A percentile compares a stretch with the other conserved stretches of the same genome.
Evolutionary conservation across 495 filamentous ascomycete species (phyloP).

Genomic region (Penicillium ochrochloron): DNA sequence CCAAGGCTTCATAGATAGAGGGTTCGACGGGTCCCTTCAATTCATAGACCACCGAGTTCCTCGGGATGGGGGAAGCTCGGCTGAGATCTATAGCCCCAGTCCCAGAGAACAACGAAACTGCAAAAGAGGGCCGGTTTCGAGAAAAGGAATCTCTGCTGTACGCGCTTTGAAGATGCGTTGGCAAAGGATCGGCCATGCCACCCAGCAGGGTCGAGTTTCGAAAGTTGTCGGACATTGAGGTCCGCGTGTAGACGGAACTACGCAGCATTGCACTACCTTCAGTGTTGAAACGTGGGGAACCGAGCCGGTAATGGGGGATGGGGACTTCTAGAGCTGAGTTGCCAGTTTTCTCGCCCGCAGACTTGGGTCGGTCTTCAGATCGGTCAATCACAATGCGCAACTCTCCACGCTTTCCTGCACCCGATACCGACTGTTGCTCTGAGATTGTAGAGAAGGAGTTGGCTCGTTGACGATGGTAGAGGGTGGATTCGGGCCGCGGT

Average conservation of each 20-base stretch:
- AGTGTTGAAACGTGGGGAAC: slow-evolving; percentile 78
- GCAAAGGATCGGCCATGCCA: slow-evolving; percentile 32
- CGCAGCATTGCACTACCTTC: slow-evolving; percentile 80
- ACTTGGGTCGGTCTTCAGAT: slow-evolving; percentile 68
- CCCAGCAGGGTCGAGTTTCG: slow-evolving; percentile 51
- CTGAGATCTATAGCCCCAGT: slow-evolving; percentile 47
- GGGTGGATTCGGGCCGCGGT: slow-evolving; percentile 31
- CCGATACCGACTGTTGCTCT: slow-evolving; percentile 48
- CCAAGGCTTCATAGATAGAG: slow-evolving; percentile 78
- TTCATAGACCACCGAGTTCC: slow-evolving; percentile 49
- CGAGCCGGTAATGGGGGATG: slow-evolving; percentile 86
- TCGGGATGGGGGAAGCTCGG: slow-evolving; percentile 34
- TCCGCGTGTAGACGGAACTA: slow-evolving; percentile 66
- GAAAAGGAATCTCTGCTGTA: slow-evolving; percentile 34
- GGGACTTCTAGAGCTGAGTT: slow-evolving; percentile 71
- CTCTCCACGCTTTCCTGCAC: slow-evolving; percentile 54
- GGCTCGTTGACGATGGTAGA: slow-evolving; percentile 53
- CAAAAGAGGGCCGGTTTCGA: slow-evolving; percentile 41
- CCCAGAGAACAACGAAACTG: slow-evolving; percentile 53
- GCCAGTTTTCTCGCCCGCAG: slow-evolving; percentile 59
- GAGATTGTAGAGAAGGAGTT: slow-evolving; percentile 67
- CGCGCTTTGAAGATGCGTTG: slow-evolving; percentile 20
- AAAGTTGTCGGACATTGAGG: slow-evolving; percentile 57
- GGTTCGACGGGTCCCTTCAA: slow-evolving; percentile 54
- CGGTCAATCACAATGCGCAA: slow-evolving; percentile 87